Evolutionary conservation across 2,329 filamentous ascomycete genomes (phyloP), one percentile per base, ranked within the genome.

Genomic region (Aspergillus candidus): DNA sequence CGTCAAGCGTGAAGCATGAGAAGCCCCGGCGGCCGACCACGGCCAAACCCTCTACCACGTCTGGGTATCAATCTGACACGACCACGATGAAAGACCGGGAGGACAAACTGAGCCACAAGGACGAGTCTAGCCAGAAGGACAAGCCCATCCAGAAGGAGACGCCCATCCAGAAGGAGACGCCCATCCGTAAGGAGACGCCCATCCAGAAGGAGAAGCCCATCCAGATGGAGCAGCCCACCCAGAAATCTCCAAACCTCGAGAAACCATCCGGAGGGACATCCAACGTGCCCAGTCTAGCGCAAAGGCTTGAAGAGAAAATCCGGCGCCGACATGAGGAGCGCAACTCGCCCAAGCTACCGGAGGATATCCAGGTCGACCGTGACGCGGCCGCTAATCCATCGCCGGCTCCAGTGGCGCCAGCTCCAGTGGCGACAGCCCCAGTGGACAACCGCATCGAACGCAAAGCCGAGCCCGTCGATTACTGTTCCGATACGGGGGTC

Each of bases 301-400:
- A 64, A 40, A 54, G 60, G 30, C 42, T 63, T n/a, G 62, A 65
- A 35, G 61, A 64, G 47, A 66, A 66, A 35, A 51, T 66, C 12
- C 52, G 56, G 18, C 51, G 50, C 29, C 57, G 61, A 36, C 60
- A 60, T 30, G 57, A 62, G 35, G 51, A 46, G 18, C 54, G 56
- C 31, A 59, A 58, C 7, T 40, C 49, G 22, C 22, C 22, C 22
- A 27, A 27, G 22, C 6, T 10, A 27, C 22, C 6, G 27, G 50
- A 44, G 6, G 41, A 43, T 46, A 7, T 52, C 46, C 42, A 41
- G 30, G n/a, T n/a, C 17, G 15, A 32, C 27, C 39, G 17, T 12
- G 46, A 45, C 17, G 31, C 44, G n/a, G 17, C 10, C 11, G 18
- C 22, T 15, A 17, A 30, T 33, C 18, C 35, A 32, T 17, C 38